Conservation (phyloP, 768 basidiomycete genomes). For the Saitozyma sp. region DNA sequence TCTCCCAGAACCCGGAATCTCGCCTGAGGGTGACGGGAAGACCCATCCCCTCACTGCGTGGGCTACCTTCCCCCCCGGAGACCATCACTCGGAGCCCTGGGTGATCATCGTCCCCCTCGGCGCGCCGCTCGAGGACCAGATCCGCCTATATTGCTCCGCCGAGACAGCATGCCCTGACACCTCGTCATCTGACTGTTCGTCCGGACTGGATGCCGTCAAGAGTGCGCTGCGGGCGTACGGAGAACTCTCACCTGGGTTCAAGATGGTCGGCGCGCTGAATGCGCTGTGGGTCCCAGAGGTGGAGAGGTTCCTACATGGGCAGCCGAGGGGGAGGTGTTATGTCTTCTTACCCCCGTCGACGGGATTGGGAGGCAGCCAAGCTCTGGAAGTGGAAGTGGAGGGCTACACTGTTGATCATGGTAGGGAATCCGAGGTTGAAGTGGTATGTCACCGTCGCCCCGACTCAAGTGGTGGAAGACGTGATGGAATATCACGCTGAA, state of each 20-base stretch:
- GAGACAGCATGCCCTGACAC: neutral
- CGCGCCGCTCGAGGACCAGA: neutral
- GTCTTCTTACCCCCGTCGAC: constrained; percentile 7
- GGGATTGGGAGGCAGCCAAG: neutral
- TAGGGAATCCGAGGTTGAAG: neutral
- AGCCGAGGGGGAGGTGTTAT: neutral
- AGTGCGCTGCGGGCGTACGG: neutral
- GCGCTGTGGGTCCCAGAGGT: constrained; percentile 1
- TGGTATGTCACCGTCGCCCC: neutral
- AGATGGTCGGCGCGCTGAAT: constrained; percentile 4
- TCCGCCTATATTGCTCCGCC: constrained; percentile 4
- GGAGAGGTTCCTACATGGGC: neutral
- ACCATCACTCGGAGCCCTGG: neutral
- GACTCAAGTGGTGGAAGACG: neutral
- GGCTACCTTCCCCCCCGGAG: neutral
- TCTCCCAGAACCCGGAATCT: neutral
- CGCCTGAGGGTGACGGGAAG: neutral
- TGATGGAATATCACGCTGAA: neutral
- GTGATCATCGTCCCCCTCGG: constrained; percentile 4
- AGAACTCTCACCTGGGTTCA: too few relatives aligned
- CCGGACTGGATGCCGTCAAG: neutral
- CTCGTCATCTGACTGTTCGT: neutral
- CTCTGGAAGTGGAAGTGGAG: neutral
- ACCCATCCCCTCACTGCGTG: neutral
- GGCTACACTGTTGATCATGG: neutral